Base-by-base conservation (phyloP, 2,329 filamentous ascomycete species). In the Epichloe bromicola region DNA sequence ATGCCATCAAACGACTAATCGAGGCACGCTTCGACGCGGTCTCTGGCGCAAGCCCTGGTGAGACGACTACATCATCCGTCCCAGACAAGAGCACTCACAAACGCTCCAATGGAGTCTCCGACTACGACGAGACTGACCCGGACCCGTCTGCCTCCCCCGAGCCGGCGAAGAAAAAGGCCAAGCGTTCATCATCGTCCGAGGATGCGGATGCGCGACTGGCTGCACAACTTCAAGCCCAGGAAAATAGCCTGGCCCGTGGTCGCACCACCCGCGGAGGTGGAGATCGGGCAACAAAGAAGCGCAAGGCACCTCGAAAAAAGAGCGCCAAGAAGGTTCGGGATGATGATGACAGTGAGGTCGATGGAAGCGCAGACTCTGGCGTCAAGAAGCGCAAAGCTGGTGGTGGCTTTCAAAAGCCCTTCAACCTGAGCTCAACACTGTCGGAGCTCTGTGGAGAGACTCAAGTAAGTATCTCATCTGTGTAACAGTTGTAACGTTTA, bases 401-500 rank as follows among this genome's bases (percentile, higher is more conserved):
- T 1, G 89, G 90, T 37, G 93, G 90, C 3, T 98, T 98, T 63
- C 89, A 96, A 74, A 90, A 90, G 70, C 84, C 84, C 1, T 87
- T 90, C 66, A 79, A 79, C 53, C 78, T 93, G 46, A 89, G 85
- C 58, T 73, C 75, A 48, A 77, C 83, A 12, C 75, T 93, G 20
- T 76, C 83, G 1, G 81, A 82, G 52, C 71, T 93, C 19, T 78
- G 85, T 51, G 85, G 85, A 45, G 83, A 86, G 62, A 72, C 78
- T 14, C 79, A 78, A 68, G 82, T 85, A 70, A 57, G 76, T 49
- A 37, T 10, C 17, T 3, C 12, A 6, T 44, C 7, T 33, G 15
- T 30, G 12, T 26, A 43, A 6, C 5, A n/a, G 17, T 20, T 30
- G 12, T 26, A 37, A 6, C 5, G 5, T 10, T 20, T 43, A 17